These are phyloP conservation scores for Asterophora parasitica DNA, from an alignment of 768 basidiomycete species.

Conservation along the genomic window DNA sequence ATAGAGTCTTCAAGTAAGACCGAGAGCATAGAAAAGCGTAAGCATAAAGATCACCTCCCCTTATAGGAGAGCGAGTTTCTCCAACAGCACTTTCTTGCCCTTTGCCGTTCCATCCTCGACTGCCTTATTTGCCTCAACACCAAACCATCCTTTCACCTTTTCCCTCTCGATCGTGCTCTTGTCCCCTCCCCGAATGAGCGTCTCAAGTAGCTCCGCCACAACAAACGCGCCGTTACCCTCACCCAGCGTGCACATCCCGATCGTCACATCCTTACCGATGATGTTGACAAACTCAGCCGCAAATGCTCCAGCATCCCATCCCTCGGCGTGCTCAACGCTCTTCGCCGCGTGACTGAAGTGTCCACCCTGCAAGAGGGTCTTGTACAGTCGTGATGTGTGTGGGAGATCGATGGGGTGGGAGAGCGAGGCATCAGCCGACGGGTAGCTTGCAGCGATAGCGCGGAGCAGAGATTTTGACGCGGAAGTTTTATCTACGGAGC, in stretches of 20 bases:
- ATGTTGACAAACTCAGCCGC: constrained; percentile 51
- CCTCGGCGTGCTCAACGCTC: constrained; percentile 43
- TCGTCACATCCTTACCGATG: constrained; percentile 47
- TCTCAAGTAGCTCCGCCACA: constrained; percentile 66
- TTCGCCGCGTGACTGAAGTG: constrained; percentile 69
- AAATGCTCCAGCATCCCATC: constrained; percentile 58
- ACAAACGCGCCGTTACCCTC: constrained; percentile 68
- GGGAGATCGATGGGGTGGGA: constrained; percentile 78
- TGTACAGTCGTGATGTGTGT: constrained; percentile 81
- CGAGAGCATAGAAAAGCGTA: too few relatives aligned
- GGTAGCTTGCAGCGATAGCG: constrained; percentile 52
- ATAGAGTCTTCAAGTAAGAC: too few relatives aligned
- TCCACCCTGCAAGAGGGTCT: constrained; percentile 85
- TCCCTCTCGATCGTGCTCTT: constrained; percentile 31
- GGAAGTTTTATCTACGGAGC: constrained; percentile 59
- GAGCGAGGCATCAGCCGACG: constrained; percentile 40
- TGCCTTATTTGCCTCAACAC: constrained; percentile 35
- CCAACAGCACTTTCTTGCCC: constrained; percentile 67
- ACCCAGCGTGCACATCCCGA: constrained; percentile 53
- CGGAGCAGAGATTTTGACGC: constrained; percentile 59
- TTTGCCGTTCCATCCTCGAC: constrained; percentile 56
- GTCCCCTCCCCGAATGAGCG: constrained; percentile 39
- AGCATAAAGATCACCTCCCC: too few relatives aligned
- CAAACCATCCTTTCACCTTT: constrained; percentile 58
- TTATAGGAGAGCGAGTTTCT: constrained; percentile 40